Evolutionary conservation across 495 filamentous ascomycete genomes (phyloP), one percentile per base, ranked within the genome.

Genomic region (Aspergillus panamensis): DNA sequence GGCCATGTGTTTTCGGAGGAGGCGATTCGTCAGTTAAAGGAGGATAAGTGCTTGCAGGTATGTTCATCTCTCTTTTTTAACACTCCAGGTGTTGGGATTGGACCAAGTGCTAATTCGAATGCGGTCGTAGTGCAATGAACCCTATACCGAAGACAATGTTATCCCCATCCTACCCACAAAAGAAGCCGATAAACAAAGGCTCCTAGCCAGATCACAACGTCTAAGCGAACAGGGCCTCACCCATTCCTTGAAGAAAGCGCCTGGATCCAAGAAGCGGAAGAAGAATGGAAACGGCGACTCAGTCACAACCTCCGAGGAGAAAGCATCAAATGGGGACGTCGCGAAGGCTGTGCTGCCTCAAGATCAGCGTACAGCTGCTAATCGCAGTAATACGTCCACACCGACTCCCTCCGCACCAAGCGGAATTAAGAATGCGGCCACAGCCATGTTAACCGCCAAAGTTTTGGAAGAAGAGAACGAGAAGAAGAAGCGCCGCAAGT

Each of bases 1-100:
- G 94, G 94, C 1, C 95, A 97, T 80, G 95, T 90, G 1, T 97
- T 97, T 70, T 84, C 89, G 2, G 91, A 93, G 60, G 84, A 83
- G 49, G 89, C 89, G 8, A 82, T 97, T 51, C 88, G 87, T 58
- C 91, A 96, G 69, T 80, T 97, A 5, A 77, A 79, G 48, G 82
- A 74, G 0, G 77, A 85, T 53, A 80, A 71, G 54, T 90, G 87
- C 63, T 66, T 88, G 54, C 77, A 82, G 74, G 83, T 86, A 55
- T 60, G 78, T 57, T 13, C 45, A 17, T 52, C 5, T 25, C 5
- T 25, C 5, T 25, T 25, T 25, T 25, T 25, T 25, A 25, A 25
- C 25, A 25, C 25, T 2, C 5, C 5, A 2, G 25, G 25, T 5
- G 25, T 25, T 25, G 25, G 25, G 25, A 25, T 25, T 5, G 25